Base-by-base conservation (phyloP, 2,329 filamentous ascomycete genomes). In the Penicillium sp. region DNA sequence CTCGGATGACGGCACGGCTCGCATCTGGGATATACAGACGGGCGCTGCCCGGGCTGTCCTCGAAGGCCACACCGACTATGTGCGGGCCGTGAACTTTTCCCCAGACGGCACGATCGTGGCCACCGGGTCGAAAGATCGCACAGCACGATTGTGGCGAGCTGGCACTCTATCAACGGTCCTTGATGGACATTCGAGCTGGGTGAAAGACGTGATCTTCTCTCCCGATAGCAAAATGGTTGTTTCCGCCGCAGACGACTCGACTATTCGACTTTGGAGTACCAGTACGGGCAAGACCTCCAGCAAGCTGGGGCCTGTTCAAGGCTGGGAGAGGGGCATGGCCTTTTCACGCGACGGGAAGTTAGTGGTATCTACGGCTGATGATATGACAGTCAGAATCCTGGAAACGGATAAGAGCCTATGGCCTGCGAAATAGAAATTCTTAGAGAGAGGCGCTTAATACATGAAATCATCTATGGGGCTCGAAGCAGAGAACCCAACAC, bases 21-120 rank as follows among this genome's bases (percentile, higher is more conserved):
- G 46, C 7, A 50, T 66, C 16, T 64, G 61, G 61, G 54, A 64
- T 54, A 31, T 46, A 7, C 31, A 31, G 4, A 56, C 41, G 14
- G 55, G 47, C 7, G 27, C 37, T n/a, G 13, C 16, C 9, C 3
- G 37, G 10, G 58, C 60, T 19, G 67, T 55, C 22, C 63, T 70
- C 16, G 50, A 61, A 44, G 64, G 66, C n/a, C 64, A 71, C 50
- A 62, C 56, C 5, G 49, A 51, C 16, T 56, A n/a, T 2, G 63
- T 73, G 37, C 52, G 7, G 4, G 50, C 59, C n/a, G 58, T 73
- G 40, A 63, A 58, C 5, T 74, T 73, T 56, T 73, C 69, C 4
- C 63, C 59, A 13, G 66, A 71, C 52, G 61, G 66, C 22, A 62
- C 60, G 16, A 55, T 60, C 24, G 47, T 74, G 4, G 69, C 67